Conservation (phyloP, 2,329 filamentous ascomycete species). For the Phyllosticta capitalensis region DNA sequence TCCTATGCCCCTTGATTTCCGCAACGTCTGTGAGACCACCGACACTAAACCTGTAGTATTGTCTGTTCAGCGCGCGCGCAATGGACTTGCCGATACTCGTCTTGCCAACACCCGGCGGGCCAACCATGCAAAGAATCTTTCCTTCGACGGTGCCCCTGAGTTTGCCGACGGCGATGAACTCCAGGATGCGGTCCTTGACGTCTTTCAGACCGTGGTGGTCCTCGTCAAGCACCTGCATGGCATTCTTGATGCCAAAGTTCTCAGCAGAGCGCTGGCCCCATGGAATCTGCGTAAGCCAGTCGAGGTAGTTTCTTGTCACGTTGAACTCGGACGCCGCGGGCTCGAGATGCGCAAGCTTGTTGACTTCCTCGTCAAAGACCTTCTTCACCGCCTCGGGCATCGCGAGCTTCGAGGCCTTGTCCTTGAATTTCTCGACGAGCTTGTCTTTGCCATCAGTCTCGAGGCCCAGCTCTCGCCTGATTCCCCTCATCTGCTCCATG, state of each 20-base stretch:
- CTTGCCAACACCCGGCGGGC: constrained; percentile 94
- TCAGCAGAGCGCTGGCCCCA: constrained; percentile 94
- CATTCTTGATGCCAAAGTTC: constrained; percentile 92
- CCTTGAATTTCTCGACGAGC: constrained; percentile 92
- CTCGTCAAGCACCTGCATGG: constrained; percentile 82
- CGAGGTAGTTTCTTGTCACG: constrained; percentile 93
- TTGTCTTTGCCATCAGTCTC: constrained; percentile 98
- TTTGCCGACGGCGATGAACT: constrained; percentile 98
- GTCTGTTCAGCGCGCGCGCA: constrained; percentile 81
- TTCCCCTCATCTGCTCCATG: constrained; percentile 99
- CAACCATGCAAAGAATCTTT: constrained; percentile 96
- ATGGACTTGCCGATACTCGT: constrained; percentile 99
- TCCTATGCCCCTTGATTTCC: constrained; percentile 94
- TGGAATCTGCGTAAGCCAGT: constrained; percentile 97
- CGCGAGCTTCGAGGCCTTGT: constrained; percentile 83
- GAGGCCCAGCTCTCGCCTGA: constrained; percentile 86
- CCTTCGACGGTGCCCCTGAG: constrained; percentile 93
- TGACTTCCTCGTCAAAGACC: constrained; percentile 96
- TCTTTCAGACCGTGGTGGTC: constrained; percentile 96
- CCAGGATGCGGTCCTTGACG: constrained; percentile 94
- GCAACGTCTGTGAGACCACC: constrained; percentile 95
- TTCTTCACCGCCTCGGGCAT: constrained; percentile 97
- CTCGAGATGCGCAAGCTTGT: constrained; percentile 91
- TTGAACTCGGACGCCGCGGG: constrained; percentile 97
- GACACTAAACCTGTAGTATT: constrained; percentile 98